These are phyloP conservation scores for Hermanozyma aechmeae DNA, from an alignment of 805 yeast species.

Conservation along the genomic window DNA sequence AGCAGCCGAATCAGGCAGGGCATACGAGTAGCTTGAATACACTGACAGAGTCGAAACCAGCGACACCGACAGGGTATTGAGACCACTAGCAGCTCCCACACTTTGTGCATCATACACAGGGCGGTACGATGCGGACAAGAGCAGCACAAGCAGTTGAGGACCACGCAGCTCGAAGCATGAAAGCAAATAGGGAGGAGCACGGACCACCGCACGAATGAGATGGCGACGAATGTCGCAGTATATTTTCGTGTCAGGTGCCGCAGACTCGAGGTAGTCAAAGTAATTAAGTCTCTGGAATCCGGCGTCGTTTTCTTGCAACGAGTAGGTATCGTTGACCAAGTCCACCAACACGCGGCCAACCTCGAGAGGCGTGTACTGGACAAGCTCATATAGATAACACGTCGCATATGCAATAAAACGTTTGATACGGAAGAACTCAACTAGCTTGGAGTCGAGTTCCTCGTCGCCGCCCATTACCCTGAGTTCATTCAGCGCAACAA, in stretches of 20 bases:
- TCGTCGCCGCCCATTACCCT: slow-evolving; percentile 5
- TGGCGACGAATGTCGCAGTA: slow-evolving; percentile 4
- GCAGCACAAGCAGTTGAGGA: slow-evolving; percentile 6
- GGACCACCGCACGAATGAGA: slow-evolving; percentile 4
- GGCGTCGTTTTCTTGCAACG: slow-evolving; percentile 10
- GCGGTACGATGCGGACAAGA: neutral
- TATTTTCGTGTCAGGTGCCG: neutral
- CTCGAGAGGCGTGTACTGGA: slow-evolving; percentile 5
- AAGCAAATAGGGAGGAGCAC: slow-evolving; percentile 7
- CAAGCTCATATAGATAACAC: slow-evolving; percentile 32
- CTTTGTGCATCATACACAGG: neutral
- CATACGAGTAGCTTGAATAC: slow-evolving; percentile 1
- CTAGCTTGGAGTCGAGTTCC: slow-evolving; percentile 2
- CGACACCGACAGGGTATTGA: neutral
- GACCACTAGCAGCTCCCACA: neutral
- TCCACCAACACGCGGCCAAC: slow-evolving; percentile 22
- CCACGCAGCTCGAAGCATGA: slow-evolving; percentile 6
- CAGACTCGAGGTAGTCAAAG: slow-evolving; percentile 3
- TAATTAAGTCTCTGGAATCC: slow-evolving; percentile 16
- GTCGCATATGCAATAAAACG: slow-evolving; percentile 41
- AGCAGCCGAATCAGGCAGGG: too few relatives aligned
- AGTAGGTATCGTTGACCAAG: slow-evolving; percentile 21
- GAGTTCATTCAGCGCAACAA: slow-evolving; percentile 26
- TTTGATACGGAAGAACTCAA: slow-evolving; percentile 37
- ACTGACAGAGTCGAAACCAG: neutral